Base-by-base conservation (phyloP, 805 yeast genomes). In the Candida rishiriensis region DNA sequence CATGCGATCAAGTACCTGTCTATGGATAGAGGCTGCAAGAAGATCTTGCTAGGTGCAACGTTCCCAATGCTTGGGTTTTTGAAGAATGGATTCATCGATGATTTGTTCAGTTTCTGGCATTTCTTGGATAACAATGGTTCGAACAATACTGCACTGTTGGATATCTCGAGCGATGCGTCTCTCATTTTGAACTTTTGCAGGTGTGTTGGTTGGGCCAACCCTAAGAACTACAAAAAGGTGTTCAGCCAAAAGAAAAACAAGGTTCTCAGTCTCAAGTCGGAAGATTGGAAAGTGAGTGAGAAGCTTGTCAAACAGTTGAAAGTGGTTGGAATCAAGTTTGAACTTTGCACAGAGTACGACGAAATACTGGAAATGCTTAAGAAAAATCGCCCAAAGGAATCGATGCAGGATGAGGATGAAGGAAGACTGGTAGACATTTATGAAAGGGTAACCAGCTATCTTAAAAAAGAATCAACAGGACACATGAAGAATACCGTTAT, bases 311-410 rank as follows among this genome's bases (percentile, higher is more conserved):
- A 74, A 40, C 81, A 76, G 48, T 65, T 79, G 49, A 76, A 74
- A 65, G 74, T 77, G 44, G 76, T 77, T 34, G 82, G 83, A 3
- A 73, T 79, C 12, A 62, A 78, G 48, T 78, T 79, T 58, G 81
- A 77, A 52, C 67, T 78, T n/a, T 73, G 80, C 52, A 65, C 61
- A 46, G 68, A 73, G 44, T 59, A 70, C 11, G 60, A 62, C 3
- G 71, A 72, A 49, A 60, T 78, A 35, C 56, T 70, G 50, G 59
- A 63, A n/a, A 56, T 76, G n/a, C 61, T 76, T 6, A 54, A 61
- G 30, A 50, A 60, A 14, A 42, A 34, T 9, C 34, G 43, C 7
- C 26, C 26, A 21, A 11, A 29, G 11, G 18, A 38, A 17, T 21
- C 38, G 29, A 32, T 37, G 1, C 40, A 18, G 8, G 47, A 51